Conservation (phyloP, 768 basidiomycete species). For the Thelephora aurantiotincta region DNA sequence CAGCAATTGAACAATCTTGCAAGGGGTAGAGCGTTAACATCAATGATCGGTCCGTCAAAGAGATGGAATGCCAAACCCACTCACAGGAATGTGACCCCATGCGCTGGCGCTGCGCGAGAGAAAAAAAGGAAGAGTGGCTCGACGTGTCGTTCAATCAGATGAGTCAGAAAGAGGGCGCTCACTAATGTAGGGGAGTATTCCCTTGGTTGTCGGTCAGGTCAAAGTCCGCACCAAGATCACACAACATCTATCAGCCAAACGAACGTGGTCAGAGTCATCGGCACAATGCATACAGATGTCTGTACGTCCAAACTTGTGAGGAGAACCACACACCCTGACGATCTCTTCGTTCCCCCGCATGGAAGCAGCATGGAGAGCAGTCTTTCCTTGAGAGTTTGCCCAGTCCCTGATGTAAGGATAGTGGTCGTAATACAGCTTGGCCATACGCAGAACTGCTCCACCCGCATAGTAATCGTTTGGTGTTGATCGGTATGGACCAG, state of each 20-base stretch:
- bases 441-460: slow-evolving; percentile 74
- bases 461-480: slow-evolving; percentile 46
- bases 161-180: slow-evolving; percentile 18
- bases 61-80: slow-evolving; percentile 13
- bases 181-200: slow-evolving; percentile 91
- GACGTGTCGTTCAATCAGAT: neutral
- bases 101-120: slow-evolving; percentile 53
- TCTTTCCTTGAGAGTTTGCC: slow-evolving; percentile 84
- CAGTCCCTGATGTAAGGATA: slow-evolving; percentile 84
- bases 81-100: slow-evolving; percentile 72
- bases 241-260: slow-evolving; percentile 45
- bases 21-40: slow-evolving; percentile 1
- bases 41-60: slow-evolving; percentile 11
- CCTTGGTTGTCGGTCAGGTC: slow-evolving; percentile 86
- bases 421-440: slow-evolving; percentile 71
- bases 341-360: slow-evolving; percentile 84
- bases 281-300: slow-evolving; percentile 4
- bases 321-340: slow-evolving; percentile 46
- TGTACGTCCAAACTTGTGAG: no score
- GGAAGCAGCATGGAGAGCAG: slow-evolving; percentile 79
- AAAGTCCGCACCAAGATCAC: slow-evolving; percentile 81
- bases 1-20: slow-evolving; percentile 66
- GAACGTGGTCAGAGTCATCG: slow-evolving; percentile 6
- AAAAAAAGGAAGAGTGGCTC: slow-evolving; percentile 2
- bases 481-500: slow-evolving; percentile 30